Base-by-base conservation (phyloP, 2,329 filamentous ascomycete species). In the Claviceps monticola region DNA sequence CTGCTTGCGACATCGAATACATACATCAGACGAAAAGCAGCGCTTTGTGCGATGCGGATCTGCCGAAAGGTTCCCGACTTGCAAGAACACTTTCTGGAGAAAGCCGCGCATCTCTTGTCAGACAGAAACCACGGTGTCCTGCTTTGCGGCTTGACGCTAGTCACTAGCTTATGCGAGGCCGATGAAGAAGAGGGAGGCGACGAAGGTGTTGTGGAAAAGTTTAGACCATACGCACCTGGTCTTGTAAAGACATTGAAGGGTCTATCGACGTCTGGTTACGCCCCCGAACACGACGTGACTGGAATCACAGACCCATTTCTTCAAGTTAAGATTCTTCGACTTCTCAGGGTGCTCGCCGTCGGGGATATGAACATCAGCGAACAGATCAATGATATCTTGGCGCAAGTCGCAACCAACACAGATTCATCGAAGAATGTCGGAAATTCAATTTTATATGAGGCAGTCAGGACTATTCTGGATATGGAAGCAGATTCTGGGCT, bases 351-450 rank as follows among this genome's bases (percentile, higher is more conserved):
- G 8, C 74, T 98, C 46, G 91, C 86, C 16, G 82, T 89, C 55
- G 90, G 91, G 38, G 89, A 98, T 66, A 74, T 82, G 11, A 78
- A 89, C 55, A 89, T 88, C 26, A 97, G 89, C 66, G 94, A 98
- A 68, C 84, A 95, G 67, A 97, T 98, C 73, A 98, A 97, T 70
- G 93, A 98, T 64, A 98, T 98, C 55, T 73, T 98, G 54, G 93
- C 93, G 5, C 90, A 95, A 71, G 93, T 98, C 51, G 93, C 93
- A 50, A 97, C 91, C 41, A 98, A 98, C 68, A 98, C 93, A 1
- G 93, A 98, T 64, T 89, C 91, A 0, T 90, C 90, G 29, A 98
- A 98, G 74, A 98, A 98, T 58, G 93, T 98, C 43, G 93, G 93
- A 56, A 98, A 98, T 66, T 91, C 93, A 0, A 98, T 98, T 60